Conservation (phyloP, 306 rosid species). For the Ceratonia siliqua region DNA sequence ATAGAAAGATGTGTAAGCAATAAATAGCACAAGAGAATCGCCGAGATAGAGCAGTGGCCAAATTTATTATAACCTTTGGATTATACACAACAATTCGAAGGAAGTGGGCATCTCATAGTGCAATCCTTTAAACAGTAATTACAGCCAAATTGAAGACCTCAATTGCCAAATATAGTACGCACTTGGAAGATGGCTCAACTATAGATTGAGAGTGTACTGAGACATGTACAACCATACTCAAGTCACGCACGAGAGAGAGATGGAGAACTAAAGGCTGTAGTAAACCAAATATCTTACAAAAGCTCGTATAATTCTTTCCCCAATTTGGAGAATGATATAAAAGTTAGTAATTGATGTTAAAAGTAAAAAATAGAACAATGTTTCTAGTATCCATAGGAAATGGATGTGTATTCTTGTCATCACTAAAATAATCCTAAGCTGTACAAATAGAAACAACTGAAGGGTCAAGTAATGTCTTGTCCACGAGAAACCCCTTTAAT, state of each 20-base stretch:
- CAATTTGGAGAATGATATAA: slow-evolving; percentile 34
- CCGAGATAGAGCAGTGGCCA: slow-evolving; percentile 14
- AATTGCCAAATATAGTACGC: slow-evolving; percentile 6
- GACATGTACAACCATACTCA: background rate
- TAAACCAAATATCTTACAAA: slow-evolving; percentile 32
- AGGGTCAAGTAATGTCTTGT: slow-evolving; percentile 54
- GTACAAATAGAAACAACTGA: slow-evolving; percentile 61
- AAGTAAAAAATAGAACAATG: slow-evolving; percentile 31
- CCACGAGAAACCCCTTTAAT: slow-evolving; percentile 52
- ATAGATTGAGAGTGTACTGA: slow-evolving; percentile 5
- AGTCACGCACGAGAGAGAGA: background rate
- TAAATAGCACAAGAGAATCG: slow-evolving; percentile 24
- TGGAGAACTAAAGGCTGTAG: slow-evolving; percentile 5
- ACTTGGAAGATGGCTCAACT: slow-evolving; percentile 12
- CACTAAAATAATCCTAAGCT: slow-evolving; percentile 79
- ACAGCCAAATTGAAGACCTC: slow-evolving; percentile 19
- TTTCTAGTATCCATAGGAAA: slow-evolving; percentile 44
- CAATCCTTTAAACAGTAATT: slow-evolving; percentile 29
- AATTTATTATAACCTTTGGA: background rate
- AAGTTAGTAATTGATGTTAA: slow-evolving; percentile 47
- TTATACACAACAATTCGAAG: slow-evolving; percentile 21
- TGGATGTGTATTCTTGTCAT: slow-evolving; percentile 59
- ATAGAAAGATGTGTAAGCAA: slow-evolving; percentile 40
- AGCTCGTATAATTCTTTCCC: slow-evolving; percentile 32
- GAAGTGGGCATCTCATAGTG: slow-evolving; percentile 22